Evolutionary conservation across 2,329 filamentous ascomycete genomes (phyloP), one percentile per base, ranked within the genome.

Genomic region (Corinectria fuckeliana): DNA sequence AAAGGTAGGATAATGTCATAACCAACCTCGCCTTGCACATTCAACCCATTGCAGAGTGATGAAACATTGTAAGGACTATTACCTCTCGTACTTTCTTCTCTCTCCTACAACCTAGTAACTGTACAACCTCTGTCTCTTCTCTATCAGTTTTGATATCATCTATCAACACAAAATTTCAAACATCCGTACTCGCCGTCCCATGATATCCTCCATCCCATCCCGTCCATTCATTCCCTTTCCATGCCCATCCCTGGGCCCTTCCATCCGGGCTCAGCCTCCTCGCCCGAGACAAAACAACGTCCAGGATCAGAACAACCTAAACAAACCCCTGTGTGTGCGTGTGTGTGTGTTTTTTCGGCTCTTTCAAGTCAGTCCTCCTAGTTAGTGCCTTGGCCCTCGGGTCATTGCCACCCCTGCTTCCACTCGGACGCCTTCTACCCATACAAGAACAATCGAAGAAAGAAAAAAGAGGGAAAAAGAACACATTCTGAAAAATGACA

Each of bases 401-500:
- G 51, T 49, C 59, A 45, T 58, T 54, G 52, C 50, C 50, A 49
- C 55, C 54, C 48, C 51, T 56, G 48, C 44, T 62, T 34, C 26
- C 26, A 39, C 59, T 57, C 49, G n/a, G 58, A 58, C 65, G 63
- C 65, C 68, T 50, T 62, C 69, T 60, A 50, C 36, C 59, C 49
- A 66, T 63, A 58, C 54, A 60, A 48, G 32, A 55, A 52, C 38
- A 36, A 23, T 28, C 13, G 23, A 18, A 21, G 30, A 30, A 50
- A 34, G 36, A 45, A 36, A 47, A 28, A 26, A 50, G 36, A 51
- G n/a, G n/a, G n/a, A n/a, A n/a, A 55, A 39, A 56, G 18, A 48
- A 65, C 54, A 25, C 51, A 58, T 41, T 50, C 49, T 56, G 56
- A 58, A 50, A 64, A 70, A 66, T 32, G 44, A 63, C 57, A 66